Conservation (phyloP, 2,329 filamentous ascomycete species). For the Cytospora mali region DNA sequence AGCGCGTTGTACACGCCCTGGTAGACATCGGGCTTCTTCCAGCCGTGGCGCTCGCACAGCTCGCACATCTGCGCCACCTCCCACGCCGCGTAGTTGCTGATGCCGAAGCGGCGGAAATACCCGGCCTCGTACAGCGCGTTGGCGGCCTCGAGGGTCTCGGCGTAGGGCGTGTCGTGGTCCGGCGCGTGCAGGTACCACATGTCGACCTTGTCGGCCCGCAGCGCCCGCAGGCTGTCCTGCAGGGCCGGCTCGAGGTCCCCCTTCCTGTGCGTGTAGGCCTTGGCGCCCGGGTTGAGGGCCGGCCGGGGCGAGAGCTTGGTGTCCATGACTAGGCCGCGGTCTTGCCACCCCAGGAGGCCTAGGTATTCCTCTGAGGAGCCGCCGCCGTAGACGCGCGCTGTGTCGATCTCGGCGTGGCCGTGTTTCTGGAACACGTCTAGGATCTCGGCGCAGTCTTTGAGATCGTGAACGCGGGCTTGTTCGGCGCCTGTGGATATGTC, state of each 20-base stretch:
- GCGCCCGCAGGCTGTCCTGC: slow-evolving; percentile 40
- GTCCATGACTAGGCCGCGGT: slow-evolving; percentile 44
- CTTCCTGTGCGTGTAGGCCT: slow-evolving; percentile 31
- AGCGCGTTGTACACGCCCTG: slow-evolving; percentile 42
- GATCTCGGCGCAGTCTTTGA: slow-evolving; percentile 58
- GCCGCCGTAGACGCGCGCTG: slow-evolving; percentile 64
- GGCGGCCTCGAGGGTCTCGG: slow-evolving; percentile 49
- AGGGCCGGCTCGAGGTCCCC: slow-evolving; percentile 40
- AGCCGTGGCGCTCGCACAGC: slow-evolving; percentile 45
- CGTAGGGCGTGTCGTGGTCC: slow-evolving; percentile 48
- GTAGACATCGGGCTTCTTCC: slow-evolving; percentile 47
- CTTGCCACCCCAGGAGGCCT: slow-evolving; percentile 42
- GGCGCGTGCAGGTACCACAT: slow-evolving; percentile 55
- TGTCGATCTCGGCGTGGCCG: slow-evolving; percentile 72
- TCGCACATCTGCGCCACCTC: slow-evolving; percentile 52
- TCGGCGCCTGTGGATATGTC: slow-evolving; percentile 29
- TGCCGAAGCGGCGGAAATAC: slow-evolving; percentile 46
- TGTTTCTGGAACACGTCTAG: slow-evolving; percentile 66
- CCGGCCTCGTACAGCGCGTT: slow-evolving; percentile 49
- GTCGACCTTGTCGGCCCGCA: slow-evolving; percentile 44
- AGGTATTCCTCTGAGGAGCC: slow-evolving; percentile 64
- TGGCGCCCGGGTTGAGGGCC: slow-evolving; percentile 19
- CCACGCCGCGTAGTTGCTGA: slow-evolving; percentile 49
- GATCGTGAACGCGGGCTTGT: slow-evolving; percentile 35
- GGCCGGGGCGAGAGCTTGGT: slow-evolving; percentile 45